Percentiles rank a stretch among this genome's conserved stretches.
Conservation (phyloP, 495 filamentous ascomycete genomes). For the Cladorrhinum samala region DNA sequence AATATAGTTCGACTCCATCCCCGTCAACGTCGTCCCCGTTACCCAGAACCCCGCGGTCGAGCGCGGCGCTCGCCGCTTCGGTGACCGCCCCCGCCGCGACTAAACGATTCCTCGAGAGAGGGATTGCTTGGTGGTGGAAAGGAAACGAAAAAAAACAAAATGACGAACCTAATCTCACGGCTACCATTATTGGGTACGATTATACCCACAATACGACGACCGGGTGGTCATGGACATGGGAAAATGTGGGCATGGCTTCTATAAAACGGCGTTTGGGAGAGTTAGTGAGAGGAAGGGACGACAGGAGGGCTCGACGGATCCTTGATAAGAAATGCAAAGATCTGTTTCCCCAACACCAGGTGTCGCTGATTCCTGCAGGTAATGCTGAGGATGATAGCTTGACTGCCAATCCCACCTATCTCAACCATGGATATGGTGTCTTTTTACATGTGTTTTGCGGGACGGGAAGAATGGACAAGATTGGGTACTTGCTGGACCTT, state of each 20-base stretch:
- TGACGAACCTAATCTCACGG: conserved; percentile 2
- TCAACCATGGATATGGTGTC: conserved; percentile 3
- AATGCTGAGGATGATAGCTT: conserved; percentile 66
- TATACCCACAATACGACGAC: too few species aligned
- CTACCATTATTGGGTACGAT: conserved; percentile 15
- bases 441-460: not conserved
- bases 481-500: not conserved
- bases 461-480: not conserved
- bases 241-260: too few species aligned
- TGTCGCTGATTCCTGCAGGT: conserved; percentile 74
- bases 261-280: conserved; percentile 36
- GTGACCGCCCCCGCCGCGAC: conserved; percentile 42
- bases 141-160: conserved; percentile 6
- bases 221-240: too few species aligned
- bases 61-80: conserved; percentile 56
- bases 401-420: conserved; percentile 67
- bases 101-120: conserved; percentile 23
- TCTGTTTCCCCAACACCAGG: conserved; percentile 60
- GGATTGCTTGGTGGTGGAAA: conserved; percentile 8
- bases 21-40: conserved; percentile 87
- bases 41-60: conserved; percentile 79
- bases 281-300: not conserved
- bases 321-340: conserved; percentile 43
- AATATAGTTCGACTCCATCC: conserved; percentile 94
- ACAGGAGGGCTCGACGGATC: not conserved